Evolutionary conservation across 345 rosid species (phyloP).

Genomic region (Isatis tinctoria): DNA sequence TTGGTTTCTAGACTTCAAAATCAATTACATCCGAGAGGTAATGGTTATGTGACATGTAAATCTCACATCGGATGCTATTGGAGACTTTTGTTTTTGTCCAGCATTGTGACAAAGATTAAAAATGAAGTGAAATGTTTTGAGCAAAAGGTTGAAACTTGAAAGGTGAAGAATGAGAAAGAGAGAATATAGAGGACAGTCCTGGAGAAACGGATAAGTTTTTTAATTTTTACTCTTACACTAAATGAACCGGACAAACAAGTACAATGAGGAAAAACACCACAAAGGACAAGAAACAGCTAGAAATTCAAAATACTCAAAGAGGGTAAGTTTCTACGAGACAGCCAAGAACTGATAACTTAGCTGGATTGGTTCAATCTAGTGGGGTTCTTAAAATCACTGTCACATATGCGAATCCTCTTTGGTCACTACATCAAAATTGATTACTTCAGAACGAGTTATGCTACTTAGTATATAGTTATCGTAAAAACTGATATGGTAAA

Average conservation of each 20-base stretch:
- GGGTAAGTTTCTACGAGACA: conserved; percentile 21
- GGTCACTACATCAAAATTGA: background rate
- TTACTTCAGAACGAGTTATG: background rate
- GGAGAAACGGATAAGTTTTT: conserved; percentile 23
- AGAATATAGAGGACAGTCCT: conserved; percentile 25
- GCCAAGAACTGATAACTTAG: conserved; percentile 6
- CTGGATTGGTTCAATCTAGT: conserved; percentile 15
- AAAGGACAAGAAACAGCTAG: conserved; percentile 16
- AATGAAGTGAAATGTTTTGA: background rate
- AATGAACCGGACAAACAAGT: conserved; percentile 33
- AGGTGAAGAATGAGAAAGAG: conserved; percentile 8
- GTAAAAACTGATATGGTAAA: no score
- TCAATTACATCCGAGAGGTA: conserved; percentile 16
- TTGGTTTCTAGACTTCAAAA: conserved; percentile 23
- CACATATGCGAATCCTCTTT: no score
- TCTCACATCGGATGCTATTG: conserved; percentile 34
- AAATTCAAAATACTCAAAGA: background rate
- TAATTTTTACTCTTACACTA: background rate
- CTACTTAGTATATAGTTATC: no score
- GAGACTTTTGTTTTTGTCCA: conserved; percentile 19
- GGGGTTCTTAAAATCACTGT: background rate
- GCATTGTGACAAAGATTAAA: background rate
- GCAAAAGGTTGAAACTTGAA: conserved; percentile 14
- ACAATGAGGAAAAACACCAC: conserved; percentile 19
- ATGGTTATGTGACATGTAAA: conserved; percentile 29